Evolutionary conservation across 768 basidiomycete species (phyloP), one percentile per base, ranked within the genome.

Genomic region (Megacollybia marginata): DNA sequence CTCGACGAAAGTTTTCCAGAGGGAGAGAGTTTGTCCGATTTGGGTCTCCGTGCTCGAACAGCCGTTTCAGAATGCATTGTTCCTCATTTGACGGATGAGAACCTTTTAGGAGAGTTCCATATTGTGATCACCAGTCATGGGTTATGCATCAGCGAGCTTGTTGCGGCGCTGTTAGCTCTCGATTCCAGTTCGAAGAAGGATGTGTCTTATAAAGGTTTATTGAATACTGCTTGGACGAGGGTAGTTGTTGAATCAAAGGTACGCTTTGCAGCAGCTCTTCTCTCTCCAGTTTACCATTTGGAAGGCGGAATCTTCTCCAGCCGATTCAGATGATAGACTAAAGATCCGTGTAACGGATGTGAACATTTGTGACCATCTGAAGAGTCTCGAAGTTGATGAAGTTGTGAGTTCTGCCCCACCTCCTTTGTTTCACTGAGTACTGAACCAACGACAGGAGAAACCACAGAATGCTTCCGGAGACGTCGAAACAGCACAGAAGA

Each of bases 141-240:
- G 1, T 55, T 87, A 48, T 87, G 79, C 57, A 86, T 90, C 40
- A 70, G 72, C 43, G 80, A 83, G 61, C 56, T 86, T 13, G 62
- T 88, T 12, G 64, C 72, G 13, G 79, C 77, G 10, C 57, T 89
- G 15, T 55, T 88, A 20, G 63, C 66, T 40, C 54, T 76, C 42
- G 76, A 78, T 57, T 77, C 74, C 42, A 67, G 70, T 49, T 70
- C 76, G 36, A 62, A 67, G 9, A 59, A 62, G 9, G 69, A 66
- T 31, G 59, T 57, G 31, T 65, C 49, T 32, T 71, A 64, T 50
- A 66, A 53, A 50, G 85, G 85, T 3, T 62, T 88, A 47, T 36
- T 69, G 52, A 89, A 88, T 57, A 88, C 87, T 0, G 86, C 81
- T n/a, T 89, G 86, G 87, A 80, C 79, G 32, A 70, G 84, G 46